A percentile compares a stretch with the other conserved stretches of the same genome.
Evolutionary conservation across 352 stramenopile species (phyloP).

Genomic region (Globisporangium spiculum): DNA sequence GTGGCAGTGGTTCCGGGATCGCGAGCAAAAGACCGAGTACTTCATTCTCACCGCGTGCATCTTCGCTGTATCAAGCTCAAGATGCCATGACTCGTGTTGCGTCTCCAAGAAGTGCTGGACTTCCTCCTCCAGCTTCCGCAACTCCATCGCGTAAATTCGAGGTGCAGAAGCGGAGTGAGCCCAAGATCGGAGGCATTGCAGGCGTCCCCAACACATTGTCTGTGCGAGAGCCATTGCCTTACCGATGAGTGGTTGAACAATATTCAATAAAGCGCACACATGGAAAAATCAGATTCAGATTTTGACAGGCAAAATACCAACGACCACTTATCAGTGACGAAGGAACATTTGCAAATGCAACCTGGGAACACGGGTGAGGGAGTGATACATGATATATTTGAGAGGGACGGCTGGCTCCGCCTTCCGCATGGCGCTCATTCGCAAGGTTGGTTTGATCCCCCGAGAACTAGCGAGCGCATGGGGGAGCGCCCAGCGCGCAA

Average conservation of each 20-base stretch:
- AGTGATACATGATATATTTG: conserved; percentile 13
- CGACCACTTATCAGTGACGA: not conserved
- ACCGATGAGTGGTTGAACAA: conserved; percentile 30
- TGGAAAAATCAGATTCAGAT: too few relatives aligned
- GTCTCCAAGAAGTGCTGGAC: conserved; percentile 18
- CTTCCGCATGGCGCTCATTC: conserved; percentile 13
- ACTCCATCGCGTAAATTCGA: conserved; percentile 40
- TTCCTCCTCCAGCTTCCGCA: not conserved
- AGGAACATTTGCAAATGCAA: not conserved
- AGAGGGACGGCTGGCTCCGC: conserved; percentile 8
- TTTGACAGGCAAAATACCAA: not conserved
- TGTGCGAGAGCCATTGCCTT: conserved; percentile 45
- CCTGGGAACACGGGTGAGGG: not conserved
- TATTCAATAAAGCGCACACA: too few relatives aligned
- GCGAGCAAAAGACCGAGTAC: conserved; percentile 33
- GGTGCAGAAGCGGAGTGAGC: conserved; percentile 36
- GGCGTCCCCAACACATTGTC: conserved; percentile 43
- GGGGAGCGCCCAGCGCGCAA: conserved; percentile 11
- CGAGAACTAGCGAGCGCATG: conserved; percentile 11
- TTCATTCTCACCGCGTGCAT: conserved; percentile 37
- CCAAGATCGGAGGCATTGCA: conserved; percentile 33
- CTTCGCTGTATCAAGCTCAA: conserved; percentile 16
- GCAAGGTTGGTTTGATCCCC: not conserved
- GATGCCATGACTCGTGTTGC: not conserved
- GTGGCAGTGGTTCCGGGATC: not conserved